A percentile compares a stretch with the other conserved stretches of the same genome.
Conservation (phyloP, 2,329 filamentous ascomycete genomes). For the Tolypocladium ovalisporum region DNA sequence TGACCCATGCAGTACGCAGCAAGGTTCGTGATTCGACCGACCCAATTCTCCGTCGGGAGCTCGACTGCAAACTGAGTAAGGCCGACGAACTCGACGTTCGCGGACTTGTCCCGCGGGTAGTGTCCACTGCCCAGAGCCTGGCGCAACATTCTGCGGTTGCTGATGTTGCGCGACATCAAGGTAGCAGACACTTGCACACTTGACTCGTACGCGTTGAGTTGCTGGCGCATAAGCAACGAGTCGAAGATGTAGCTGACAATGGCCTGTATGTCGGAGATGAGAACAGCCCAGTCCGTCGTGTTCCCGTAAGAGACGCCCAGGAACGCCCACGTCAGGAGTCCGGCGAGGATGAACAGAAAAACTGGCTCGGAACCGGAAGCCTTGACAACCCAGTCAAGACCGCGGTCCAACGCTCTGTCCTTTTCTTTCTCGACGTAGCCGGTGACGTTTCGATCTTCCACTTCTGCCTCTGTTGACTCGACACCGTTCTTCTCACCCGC, state of each 20-base stretch:
- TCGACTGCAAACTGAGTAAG: constrained; percentile 8
- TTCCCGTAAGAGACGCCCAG: constrained; percentile 18
- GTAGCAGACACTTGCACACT: constrained; percentile 16
- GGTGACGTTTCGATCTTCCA: constrained; percentile 5
- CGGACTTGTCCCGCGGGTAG: constrained; percentile 6
- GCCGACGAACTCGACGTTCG: constrained; percentile 11
- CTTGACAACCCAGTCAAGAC: constrained; percentile 9
- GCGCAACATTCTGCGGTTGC: constrained; percentile 18
- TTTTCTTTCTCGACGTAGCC: constrained; percentile 8
- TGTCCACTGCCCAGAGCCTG: constrained; percentile 8
- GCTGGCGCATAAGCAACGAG: constrained; percentile 26
- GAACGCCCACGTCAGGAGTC: constrained; percentile 18
- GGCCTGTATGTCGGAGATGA: constrained; percentile 22
- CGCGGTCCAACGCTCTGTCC: constrained; percentile 7
- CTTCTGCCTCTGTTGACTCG: background rate
- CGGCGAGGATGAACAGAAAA: constrained; percentile 17
- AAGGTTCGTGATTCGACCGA: constrained; percentile 15
- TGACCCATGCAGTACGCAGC: constrained; percentile 16
- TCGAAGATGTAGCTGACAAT: constrained; percentile 26
- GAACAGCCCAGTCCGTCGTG: constrained; percentile 22
- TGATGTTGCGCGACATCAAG: constrained; percentile 20
- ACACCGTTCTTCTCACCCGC: background rate
- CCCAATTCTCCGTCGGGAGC: constrained; percentile 14
- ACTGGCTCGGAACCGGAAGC: constrained; percentile 11
- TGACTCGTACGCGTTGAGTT: constrained; percentile 19